These are phyloP conservation scores for Fusarium coffeatum DNA, from an alignment of 2,329 filamentous ascomycete species.

Conservation along the genomic window DNA sequence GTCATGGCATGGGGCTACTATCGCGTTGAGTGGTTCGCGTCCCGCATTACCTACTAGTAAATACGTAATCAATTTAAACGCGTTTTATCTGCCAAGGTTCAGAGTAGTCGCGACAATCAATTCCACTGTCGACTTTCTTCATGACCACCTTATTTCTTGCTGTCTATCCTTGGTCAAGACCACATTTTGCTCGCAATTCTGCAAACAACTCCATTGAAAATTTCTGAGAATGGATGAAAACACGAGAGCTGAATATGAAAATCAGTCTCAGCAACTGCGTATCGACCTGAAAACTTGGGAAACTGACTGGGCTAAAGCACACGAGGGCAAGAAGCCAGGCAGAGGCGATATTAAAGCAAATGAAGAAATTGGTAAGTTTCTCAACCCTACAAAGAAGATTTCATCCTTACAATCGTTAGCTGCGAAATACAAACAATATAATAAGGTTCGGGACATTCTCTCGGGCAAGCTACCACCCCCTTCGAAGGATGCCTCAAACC, in stretches of 20 bases:
- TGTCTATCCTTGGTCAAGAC: neutral
- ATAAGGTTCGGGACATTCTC: constrained; percentile 70
- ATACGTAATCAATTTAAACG: constrained; percentile 17
- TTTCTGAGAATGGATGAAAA: constrained; percentile 59
- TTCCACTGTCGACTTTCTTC: constrained; percentile 11
- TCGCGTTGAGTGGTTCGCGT: constrained; percentile 46
- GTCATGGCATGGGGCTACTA: constrained; percentile 34
- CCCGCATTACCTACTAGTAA: constrained; percentile 6
- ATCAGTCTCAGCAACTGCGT: constrained; percentile 67
- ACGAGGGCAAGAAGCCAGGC: constrained; percentile 75
- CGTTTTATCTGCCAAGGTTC: constrained; percentile 18
- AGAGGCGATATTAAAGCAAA: constrained; percentile 82
- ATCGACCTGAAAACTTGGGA: constrained; percentile 81
- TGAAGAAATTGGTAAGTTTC: constrained; percentile 71
- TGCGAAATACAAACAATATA: constrained; percentile 81
- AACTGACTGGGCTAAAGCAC: constrained; percentile 69
- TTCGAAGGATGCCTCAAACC: constrained; percentile 52
- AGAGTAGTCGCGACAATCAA: constrained; percentile 31
- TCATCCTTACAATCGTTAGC: constrained; percentile 56
- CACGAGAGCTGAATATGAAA: constrained; percentile 60
- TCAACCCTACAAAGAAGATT: neutral
- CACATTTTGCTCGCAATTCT: neutral
- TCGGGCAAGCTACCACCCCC: constrained; percentile 62
- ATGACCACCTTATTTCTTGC: constrained; percentile 5
- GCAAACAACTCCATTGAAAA: neutral